These are phyloP conservation scores for Entomortierella chlamydospora DNA, from an alignment of 192 early-diverging fungal genomes.

Conservation along the genomic window DNA sequence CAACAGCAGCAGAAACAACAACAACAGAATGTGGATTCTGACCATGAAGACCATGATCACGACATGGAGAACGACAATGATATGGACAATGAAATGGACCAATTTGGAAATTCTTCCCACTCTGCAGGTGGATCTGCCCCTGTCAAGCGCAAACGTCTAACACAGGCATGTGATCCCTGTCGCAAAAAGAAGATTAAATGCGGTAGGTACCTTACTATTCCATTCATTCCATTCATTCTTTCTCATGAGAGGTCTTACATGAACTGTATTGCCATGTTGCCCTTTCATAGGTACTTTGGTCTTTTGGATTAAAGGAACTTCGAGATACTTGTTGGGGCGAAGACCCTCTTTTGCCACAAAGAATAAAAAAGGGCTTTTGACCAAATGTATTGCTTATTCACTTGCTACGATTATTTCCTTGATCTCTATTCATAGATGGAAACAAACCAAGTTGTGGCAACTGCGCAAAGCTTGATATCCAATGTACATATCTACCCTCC, in stretches of 20 bases:
- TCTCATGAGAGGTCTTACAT: no score
- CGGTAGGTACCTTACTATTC: constrained; percentile 25
- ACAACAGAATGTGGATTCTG: not conserved
- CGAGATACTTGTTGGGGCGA: not conserved
- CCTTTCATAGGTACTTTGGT: no score
- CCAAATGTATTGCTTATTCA: not conserved
- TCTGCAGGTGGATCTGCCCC: constrained; percentile 3
- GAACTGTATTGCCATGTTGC: no score
- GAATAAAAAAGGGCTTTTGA: not conserved
- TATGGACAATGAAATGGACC: constrained; percentile 26
- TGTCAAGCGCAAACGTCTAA: constrained; percentile 71
- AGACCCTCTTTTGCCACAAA: no score
- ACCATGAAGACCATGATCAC: constrained; percentile 10
- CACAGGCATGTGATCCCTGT: constrained; percentile 81
- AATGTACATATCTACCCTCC: constrained; percentile 85
- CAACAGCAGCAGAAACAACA: not conserved
- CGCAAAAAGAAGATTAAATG: constrained; percentile 79
- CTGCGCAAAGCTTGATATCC: constrained; percentile 72
- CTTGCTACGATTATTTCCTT: not conserved
- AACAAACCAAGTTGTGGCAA: constrained; percentile 82
- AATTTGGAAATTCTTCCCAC: not conserved
- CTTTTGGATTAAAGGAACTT: no score
- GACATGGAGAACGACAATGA: constrained; percentile 10
- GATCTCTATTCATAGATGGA: constrained; percentile 55
- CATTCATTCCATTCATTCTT: not conserved